Evolutionary conservation across 768 basidiomycete genomes (phyloP), one percentile per base, ranked within the genome.

Genomic region (Mycena rebaudengoi): DNA sequence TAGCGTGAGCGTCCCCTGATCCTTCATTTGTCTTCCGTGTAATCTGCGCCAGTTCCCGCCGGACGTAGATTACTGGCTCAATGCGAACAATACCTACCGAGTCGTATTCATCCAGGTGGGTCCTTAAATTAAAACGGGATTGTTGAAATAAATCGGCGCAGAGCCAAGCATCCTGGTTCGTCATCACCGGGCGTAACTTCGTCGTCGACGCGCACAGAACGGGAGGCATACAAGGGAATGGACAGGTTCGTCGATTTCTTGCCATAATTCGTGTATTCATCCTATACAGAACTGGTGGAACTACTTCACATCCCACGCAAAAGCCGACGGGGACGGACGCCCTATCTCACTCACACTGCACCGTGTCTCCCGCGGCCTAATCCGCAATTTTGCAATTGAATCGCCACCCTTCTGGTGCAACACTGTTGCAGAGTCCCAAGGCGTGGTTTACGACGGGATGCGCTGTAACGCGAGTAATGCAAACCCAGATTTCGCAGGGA

Each of bases 121-220:
- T 50, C 28, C 16, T 40, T 12, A 45, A 12, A 12, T 28, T 7
- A 40, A 23, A 23, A 10, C 18, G 25, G 18, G 21, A 3, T 5
- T 7, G 2, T 18, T 4, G 25, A n/a, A 20, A 39, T 37, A 21
- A 2, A 12, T 33, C 29, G n/a, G 14, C 41, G 16, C 52, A 88
- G 85, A 82, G 75, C 65, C 88, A 88, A 76, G 85, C 87, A 2
- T 88, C 87, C 7, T 88, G 86, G 85, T 88, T 88, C 66, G 83
- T 88, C 50, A 76, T 88, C 33, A 86, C 86, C 4, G 87, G 86
- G 4, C 74, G 74, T 29, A 80, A 87, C 74, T 88, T 88, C 60
- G 76, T 75, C 16, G 80, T 88, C 62, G 83, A 88, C 69, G 87
- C 82, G 3, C 84, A 88, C 69, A 79, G 80, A 67, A 78, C 76